Percentiles rank a stretch among this genome's conserved stretches.
phyloP scores from a whole-genome alignment of 148 eudicot species.

The Tetragonia tetragonoides region DNA sequence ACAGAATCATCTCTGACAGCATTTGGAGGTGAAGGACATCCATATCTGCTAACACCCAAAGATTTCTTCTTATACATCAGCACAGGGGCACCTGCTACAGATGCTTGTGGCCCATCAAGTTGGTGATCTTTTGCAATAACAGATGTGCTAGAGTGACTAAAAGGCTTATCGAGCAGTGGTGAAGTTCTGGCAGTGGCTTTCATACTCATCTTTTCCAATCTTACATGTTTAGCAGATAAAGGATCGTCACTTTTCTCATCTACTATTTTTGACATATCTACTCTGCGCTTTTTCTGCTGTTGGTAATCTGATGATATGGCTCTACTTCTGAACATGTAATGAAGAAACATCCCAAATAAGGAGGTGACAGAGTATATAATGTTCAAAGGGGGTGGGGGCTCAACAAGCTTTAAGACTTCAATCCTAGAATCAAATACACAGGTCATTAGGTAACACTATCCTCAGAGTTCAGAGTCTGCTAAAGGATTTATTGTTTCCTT shows the following conservation, averaged over 20 bases:
- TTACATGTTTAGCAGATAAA: constrained; percentile 10
- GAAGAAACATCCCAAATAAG: constrained; percentile 6
- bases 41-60: neutral
- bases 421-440: neutral
- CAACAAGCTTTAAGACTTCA: neutral
- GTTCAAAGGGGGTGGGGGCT: neutral
- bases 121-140: constrained; percentile 10
- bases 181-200: neutral
- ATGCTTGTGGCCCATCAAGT: constrained; percentile 6
- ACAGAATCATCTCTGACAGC: neutral
- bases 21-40: constrained; percentile 10
- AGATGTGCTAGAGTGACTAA: constrained; percentile 2
- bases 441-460: neutral
- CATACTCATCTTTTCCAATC: neutral
- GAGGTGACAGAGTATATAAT: neutral
- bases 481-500: neutral
- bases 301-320: constrained; percentile 8
- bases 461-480: neutral
- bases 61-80: constrained; percentile 16
- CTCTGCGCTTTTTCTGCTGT: constrained; percentile 11
- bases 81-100: constrained; percentile 18
- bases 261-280: neutral
- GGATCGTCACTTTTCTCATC: constrained; percentile 7
- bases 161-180: neutral
- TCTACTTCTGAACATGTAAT: neutral